Evolutionary conservation across 2,329 filamentous ascomycete genomes (phyloP), one percentile per base, ranked within the genome.

Genomic region (Chaetothyriales sp.): DNA sequence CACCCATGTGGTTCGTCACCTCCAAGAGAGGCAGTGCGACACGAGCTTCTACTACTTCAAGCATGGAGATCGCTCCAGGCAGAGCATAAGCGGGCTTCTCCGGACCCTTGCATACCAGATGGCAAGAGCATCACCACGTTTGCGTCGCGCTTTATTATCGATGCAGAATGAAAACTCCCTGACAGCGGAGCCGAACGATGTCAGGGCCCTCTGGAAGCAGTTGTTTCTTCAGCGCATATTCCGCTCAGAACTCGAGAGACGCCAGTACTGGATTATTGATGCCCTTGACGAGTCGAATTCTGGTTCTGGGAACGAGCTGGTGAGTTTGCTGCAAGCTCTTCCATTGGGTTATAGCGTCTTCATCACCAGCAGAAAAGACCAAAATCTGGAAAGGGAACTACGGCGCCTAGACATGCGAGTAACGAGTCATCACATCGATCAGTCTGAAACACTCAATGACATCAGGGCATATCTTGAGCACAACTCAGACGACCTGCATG

Each of bases 251-350:
- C 8, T 49, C 5, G 22, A 25, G 22, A n/a, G 50, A 3, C 60
- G 64, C 0, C 19, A 70, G 2, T 70, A 68, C 53, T 67, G 65
- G 66, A 55, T 71, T 15, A 64, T 70, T 46, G 68, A 71, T 58
- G 68, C 60, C 1, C 19, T 71, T 1, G 67, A 71, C 45, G 67
- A 72, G 46, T 60, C 22, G 6, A 25, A 25, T 6, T 25, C 22
- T 56, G 64, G 0, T 51, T 69, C 15, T 51, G 67, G 10, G 2
- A 67, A 4, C 25, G 63, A 9, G 63, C 65, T 43, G 63, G 66
- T 50, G 44, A 48, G 29, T 53, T 49, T 18, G 18, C 19, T 13
- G 13, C 8, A n/a, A 19, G 50, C 15, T 4, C 25, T 8, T 25
- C 46, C 5, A 47, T 18, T 9, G 2, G 46, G 10, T 7, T 28